Percentiles rank a stretch among this genome's conserved stretches.
Evolutionary conservation across 192 early-diverging fungal species (phyloP).

Genomic region (Coemansia sp.): DNA sequence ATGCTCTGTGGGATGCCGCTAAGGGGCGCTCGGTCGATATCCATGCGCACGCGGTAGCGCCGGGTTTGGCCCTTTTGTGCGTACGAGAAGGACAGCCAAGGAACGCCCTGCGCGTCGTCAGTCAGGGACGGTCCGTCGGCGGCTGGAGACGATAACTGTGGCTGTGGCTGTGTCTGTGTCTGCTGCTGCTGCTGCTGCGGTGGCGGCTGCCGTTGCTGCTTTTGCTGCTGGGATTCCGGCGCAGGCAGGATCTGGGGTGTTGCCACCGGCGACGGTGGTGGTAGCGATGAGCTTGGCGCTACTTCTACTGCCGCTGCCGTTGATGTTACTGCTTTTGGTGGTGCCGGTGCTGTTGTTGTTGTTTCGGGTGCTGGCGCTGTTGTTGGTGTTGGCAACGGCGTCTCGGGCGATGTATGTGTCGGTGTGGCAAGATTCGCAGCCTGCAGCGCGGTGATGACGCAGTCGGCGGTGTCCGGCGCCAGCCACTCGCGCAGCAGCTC

Average conservation of each 20-base stretch:
- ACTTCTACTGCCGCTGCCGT: background rate
- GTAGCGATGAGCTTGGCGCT: no score
- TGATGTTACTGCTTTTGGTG: background rate
- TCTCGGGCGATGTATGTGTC: background rate
- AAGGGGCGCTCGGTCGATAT: conserved; percentile 59
- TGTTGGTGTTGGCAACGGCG: background rate
- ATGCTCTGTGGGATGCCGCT: conserved; percentile 57
- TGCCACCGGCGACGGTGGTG: no score
- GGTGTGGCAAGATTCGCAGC: conserved; percentile 18
- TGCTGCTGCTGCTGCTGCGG: no score
- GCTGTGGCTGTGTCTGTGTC: no score
- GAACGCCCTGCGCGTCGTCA: conserved; percentile 22
- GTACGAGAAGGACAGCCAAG: conserved; percentile 44
- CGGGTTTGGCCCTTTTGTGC: conserved; percentile 60
- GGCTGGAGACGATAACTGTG: background rate
- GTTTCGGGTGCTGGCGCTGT: background rate
- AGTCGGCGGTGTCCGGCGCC: conserved; percentile 33
- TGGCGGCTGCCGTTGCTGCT: no score
- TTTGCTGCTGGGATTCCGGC: background rate
- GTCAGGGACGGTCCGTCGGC: conserved; percentile 26
- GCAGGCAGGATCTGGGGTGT: background rate
- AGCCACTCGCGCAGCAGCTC: conserved; percentile 41
- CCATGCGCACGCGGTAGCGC: conserved; percentile 67
- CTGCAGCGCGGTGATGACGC: conserved; percentile 45
- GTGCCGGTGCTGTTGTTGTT: conserved; percentile 1